A percentile compares a stretch with the other conserved stretches of the same genome.
These are phyloP conservation scores for Amanita polypyramis DNA, from an alignment of 768 basidiomycete species.

Conservation along the genomic window DNA sequence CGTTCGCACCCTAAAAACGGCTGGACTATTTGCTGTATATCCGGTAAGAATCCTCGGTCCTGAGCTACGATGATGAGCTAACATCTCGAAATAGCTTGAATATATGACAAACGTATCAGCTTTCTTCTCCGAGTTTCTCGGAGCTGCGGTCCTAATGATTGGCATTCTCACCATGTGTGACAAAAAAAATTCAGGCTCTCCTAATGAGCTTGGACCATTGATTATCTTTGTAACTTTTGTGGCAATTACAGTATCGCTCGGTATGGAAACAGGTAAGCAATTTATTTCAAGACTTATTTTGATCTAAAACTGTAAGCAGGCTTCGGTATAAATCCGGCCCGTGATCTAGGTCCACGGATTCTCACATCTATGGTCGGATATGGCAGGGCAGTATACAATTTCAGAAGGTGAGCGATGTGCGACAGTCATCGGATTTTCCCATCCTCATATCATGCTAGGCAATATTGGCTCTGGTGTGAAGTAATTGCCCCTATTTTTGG, in stretches of 20 bases:
- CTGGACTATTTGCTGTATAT: conserved; percentile 47
- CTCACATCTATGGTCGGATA: conserved; percentile 63
- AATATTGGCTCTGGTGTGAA: conserved; percentile 72
- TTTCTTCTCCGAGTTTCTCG: conserved; percentile 48
- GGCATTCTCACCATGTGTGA: conserved; percentile 46
- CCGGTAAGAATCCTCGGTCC: conserved; percentile 30
- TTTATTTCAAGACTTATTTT: background rate
- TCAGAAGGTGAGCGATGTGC: conserved; percentile 23
- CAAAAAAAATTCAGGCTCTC: conserved; percentile 36
- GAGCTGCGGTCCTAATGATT: conserved; percentile 45
- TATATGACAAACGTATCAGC: conserved; percentile 30
- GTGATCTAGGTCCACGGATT: conserved; percentile 48
- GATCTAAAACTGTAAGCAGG: conserved; percentile 10
- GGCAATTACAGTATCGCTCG: conserved; percentile 48
- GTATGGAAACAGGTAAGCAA: conserved; percentile 48
- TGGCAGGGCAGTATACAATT: conserved; percentile 32
- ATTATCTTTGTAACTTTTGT: conserved; percentile 47
- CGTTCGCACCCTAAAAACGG: conserved; percentile 47
- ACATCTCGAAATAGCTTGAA: conserved; percentile 16
- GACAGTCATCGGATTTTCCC: background rate
- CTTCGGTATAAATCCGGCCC: conserved; percentile 32
- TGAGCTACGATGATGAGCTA: background rate
- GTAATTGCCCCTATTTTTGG: conserved; percentile 48
- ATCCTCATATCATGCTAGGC: conserved; percentile 23
- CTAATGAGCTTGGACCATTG: conserved; percentile 42